Percentiles rank a stretch among this genome's conserved stretches.
These are phyloP conservation scores for Cicer chorassanicum DNA, from an alignment of 306 rosid genomes.

Conservation along the genomic window DNA sequence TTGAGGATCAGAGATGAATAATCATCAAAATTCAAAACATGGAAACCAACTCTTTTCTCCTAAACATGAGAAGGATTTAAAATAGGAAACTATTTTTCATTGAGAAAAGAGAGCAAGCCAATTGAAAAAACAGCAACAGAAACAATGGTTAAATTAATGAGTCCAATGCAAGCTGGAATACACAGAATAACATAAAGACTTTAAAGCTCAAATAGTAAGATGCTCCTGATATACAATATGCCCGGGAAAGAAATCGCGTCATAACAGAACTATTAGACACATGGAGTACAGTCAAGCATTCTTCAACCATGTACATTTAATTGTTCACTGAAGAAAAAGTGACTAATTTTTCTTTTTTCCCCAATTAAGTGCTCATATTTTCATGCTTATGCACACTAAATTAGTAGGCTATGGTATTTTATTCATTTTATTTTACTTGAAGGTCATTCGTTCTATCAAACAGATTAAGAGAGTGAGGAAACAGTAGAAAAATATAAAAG, in stretches of 20 bases:
- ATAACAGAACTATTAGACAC: slow-evolving; percentile 8
- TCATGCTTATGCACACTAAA: background rate
- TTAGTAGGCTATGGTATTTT: slow-evolving; percentile 16
- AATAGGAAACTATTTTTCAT: slow-evolving; percentile 16
- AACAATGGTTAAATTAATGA: slow-evolving; percentile 27
- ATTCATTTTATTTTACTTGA: slow-evolving; percentile 26
- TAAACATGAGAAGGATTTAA: slow-evolving; percentile 23
- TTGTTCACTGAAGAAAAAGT: background rate
- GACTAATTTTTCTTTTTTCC: background rate
- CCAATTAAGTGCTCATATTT: background rate
- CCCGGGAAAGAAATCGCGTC: slow-evolving; percentile 4
- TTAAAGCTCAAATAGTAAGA: slow-evolving; percentile 8
- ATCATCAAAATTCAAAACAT: slow-evolving; percentile 32
- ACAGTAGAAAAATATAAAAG: slow-evolving; percentile 9
- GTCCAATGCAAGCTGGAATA: slow-evolving; percentile 22
- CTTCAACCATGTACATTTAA: slow-evolving; percentile 1
- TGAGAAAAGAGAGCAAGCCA: slow-evolving; percentile 16
- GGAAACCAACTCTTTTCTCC: slow-evolving; percentile 31
- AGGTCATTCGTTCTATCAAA: slow-evolving; percentile 1
- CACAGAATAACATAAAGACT: slow-evolving; percentile 15
- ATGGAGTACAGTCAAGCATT: slow-evolving; percentile 19
- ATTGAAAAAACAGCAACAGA: slow-evolving; percentile 35
- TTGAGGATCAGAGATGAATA: slow-evolving; percentile 23
- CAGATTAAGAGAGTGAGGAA: background rate
- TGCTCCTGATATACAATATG: slow-evolving; percentile 10